These are phyloP conservation scores for Candolleomyces eurysporus DNA, from an alignment of 768 basidiomycete species.

Conservation along the genomic window DNA sequence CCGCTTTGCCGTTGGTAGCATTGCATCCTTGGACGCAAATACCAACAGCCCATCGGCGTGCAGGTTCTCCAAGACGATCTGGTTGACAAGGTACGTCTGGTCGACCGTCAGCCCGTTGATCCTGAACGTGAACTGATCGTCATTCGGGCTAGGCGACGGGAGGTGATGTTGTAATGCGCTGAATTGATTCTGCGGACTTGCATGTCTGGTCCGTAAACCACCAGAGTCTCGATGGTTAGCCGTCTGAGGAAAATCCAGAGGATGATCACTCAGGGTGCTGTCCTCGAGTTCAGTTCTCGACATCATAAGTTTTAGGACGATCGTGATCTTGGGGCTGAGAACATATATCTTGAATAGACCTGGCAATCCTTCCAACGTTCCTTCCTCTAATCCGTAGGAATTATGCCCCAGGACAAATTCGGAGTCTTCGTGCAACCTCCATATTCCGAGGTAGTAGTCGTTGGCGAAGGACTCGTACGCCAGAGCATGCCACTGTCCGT, in stretches of 20 bases:
- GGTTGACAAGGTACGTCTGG: no score
- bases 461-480: conserved; percentile 15
- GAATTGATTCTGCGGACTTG: no score
- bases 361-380: conserved; percentile 5
- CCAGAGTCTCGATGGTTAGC: background rate
- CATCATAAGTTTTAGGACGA: conserved; percentile 17
- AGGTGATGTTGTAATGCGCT: background rate
- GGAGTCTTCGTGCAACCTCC: conserved; percentile 22
- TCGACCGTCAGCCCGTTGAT: no score
- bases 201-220: background rate
- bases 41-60: conserved; percentile 21
- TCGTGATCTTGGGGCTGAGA: conserved; percentile 25
- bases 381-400: conserved; percentile 30
- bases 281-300: background rate
- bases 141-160: no score
- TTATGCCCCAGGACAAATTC: conserved; percentile 28
- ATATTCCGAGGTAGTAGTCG: conserved; percentile 21
- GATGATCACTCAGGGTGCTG: conserved; percentile 11
- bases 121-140: no score
- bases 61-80: conserved; percentile 18
- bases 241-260: background rate
- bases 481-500: conserved; percentile 14
- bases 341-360: conserved; percentile 25
- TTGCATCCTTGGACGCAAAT: conserved; percentile 19
- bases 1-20: conserved; percentile 20